These are phyloP conservation scores for Miamiensis avidus DNA, from an alignment of 169 alveolate species.

Conservation along the genomic window DNA sequence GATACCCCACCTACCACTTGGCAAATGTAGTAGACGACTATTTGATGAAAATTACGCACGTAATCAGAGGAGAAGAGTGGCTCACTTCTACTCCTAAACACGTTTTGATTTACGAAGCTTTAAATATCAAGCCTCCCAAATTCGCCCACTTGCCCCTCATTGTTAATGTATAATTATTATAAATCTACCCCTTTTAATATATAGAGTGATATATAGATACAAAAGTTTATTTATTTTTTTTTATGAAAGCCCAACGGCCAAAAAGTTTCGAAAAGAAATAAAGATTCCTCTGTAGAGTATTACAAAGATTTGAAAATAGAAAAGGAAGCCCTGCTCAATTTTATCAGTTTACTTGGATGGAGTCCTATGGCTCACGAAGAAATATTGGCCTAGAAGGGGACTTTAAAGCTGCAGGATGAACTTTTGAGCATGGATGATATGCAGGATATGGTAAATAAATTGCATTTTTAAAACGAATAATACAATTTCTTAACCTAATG, in stretches of 20 bases:
- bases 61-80: conserved; percentile 70
- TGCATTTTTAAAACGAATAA: neutral
- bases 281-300: conserved; percentile 38
- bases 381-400: neutral
- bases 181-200: neutral
- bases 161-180: conserved; percentile 20
- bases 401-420: conserved; percentile 24
- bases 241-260: conserved; percentile 18
- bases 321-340: conserved; percentile 16
- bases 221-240: no score
- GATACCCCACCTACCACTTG: conserved; percentile 64
- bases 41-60: conserved; percentile 66
- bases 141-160: conserved; percentile 65
- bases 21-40: conserved; percentile 68
- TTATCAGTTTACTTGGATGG: conserved; percentile 23
- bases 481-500: neutral
- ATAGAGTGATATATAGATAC: conserved; percentile 8
- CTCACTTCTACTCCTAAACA: conserved; percentile 64
- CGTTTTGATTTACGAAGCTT: conserved; percentile 46
- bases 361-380: conserved; percentile 52
- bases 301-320: conserved; percentile 15
- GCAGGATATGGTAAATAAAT: conserved; percentile 24
- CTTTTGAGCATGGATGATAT: conserved; percentile 47
- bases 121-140: conserved; percentile 50
- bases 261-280: conserved; percentile 52